Evolutionary conservation across 2,329 filamentous ascomycete genomes (phyloP).

Genomic region (Colletotrichum somersetense): DNA sequence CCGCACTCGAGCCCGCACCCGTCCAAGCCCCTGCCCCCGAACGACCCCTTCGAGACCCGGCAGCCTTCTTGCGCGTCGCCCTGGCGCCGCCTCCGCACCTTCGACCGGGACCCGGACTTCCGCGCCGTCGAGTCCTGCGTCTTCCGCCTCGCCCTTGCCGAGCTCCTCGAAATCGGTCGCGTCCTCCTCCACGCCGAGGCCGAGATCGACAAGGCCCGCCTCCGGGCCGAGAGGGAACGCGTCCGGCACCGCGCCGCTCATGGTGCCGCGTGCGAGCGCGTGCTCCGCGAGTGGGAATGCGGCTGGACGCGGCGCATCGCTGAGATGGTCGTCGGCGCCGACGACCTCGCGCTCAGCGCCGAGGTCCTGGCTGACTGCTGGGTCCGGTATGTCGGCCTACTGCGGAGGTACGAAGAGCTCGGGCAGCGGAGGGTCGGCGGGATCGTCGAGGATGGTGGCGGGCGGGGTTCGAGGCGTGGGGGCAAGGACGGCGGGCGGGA

Average conservation of each 20-base stretch:
- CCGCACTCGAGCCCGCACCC: slow-evolving; percentile 4
- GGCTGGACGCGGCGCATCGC: slow-evolving; percentile 14
- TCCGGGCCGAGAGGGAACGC: slow-evolving; percentile 22
- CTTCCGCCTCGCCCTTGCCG: slow-evolving; percentile 22
- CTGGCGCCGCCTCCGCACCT: slow-evolving; percentile 28
- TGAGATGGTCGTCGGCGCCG: slow-evolving; percentile 11
- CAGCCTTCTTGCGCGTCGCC: background rate
- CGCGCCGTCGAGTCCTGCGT: slow-evolving; percentile 12
- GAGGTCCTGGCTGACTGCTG: slow-evolving; percentile 35
- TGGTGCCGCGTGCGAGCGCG: slow-evolving; percentile 10
- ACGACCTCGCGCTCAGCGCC: slow-evolving; percentile 25
- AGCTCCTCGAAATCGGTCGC: slow-evolving; percentile 32
- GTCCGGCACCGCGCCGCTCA: slow-evolving; percentile 8
- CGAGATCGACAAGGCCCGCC: slow-evolving; percentile 24
- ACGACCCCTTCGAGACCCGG: background rate
- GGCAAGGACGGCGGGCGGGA: background rate
- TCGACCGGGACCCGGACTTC: slow-evolving; percentile 36
- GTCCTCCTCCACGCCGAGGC: slow-evolving; percentile 20
- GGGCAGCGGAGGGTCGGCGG: slow-evolving; percentile 33
- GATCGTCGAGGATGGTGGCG: slow-evolving; percentile 7
- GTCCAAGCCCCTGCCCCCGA: background rate
- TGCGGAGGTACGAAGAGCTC: slow-evolving; percentile 31
- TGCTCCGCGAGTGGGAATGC: slow-evolving; percentile 16
- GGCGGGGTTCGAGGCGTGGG: background rate
- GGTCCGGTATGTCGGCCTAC: slow-evolving; percentile 27